A percentile compares a stretch with the other conserved stretches of the same genome.
Evolutionary conservation across 2,329 filamentous ascomycete species (phyloP).

Genomic region (Pezicula neosporulosa): DNA sequence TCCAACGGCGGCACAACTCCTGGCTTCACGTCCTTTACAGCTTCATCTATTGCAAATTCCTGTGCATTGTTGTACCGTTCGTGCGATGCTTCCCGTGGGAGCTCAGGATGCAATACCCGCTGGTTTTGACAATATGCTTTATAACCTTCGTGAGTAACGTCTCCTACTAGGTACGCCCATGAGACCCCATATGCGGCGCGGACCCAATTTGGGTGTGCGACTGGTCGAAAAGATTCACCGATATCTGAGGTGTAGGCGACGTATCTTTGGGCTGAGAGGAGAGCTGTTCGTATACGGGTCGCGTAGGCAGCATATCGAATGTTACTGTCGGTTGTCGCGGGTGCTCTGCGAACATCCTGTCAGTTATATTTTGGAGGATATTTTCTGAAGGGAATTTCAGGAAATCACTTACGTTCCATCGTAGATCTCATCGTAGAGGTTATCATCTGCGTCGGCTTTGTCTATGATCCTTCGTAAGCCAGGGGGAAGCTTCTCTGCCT

Average conservation of each 20-base stretch:
- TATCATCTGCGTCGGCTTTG: slow-evolving; percentile 60
- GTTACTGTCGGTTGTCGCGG: slow-evolving; percentile 79
- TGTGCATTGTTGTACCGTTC: slow-evolving; percentile 28
- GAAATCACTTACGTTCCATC: slow-evolving; percentile 70
- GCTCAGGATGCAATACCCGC: slow-evolving; percentile 64
- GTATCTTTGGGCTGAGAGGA: slow-evolving; percentile 88
- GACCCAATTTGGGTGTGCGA: slow-evolving; percentile 83
- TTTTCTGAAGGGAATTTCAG: neutral
- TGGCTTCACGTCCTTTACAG: slow-evolving; percentile 22
- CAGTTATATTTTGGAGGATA: slow-evolving; percentile 7
- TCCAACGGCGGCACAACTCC: slow-evolving; percentile 68
- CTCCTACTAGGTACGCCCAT: slow-evolving; percentile 88
- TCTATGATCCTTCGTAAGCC: slow-evolving; percentile 56
- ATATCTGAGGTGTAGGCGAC: slow-evolving; percentile 97
- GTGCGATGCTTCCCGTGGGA: slow-evolving; percentile 36
- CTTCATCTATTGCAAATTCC: slow-evolving; percentile 7
- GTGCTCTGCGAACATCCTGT: slow-evolving; percentile 44
- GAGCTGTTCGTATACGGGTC: slow-evolving; percentile 77
- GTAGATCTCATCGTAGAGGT: slow-evolving; percentile 73
- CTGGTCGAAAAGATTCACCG: slow-evolving; percentile 90
- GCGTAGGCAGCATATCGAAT: slow-evolving; percentile 93
- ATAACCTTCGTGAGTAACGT: slow-evolving; percentile 91
- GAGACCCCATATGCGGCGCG: slow-evolving; percentile 83
- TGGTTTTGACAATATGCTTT: slow-evolving; percentile 91
- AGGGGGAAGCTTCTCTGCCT: slow-evolving; percentile 44